Evolutionary conservation across 1,284 basidiomycete species (phyloP), one percentile per base, ranked within the genome.

Genomic region (Ceratobasidium sp.): DNA sequence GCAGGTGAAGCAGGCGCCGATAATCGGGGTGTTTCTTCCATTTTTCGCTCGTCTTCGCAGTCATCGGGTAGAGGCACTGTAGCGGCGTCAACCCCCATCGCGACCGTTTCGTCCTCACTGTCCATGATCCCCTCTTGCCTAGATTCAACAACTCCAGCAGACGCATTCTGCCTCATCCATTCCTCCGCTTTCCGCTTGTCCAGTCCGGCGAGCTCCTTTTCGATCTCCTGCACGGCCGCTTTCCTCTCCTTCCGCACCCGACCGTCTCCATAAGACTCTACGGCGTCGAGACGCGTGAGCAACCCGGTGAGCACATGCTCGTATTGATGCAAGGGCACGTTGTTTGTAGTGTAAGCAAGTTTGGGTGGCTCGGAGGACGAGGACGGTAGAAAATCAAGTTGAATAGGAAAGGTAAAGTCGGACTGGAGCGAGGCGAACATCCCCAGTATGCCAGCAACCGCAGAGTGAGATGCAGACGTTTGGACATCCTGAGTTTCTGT

Each of bases 181-280:
- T 77, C 75, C 36, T 76, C 75, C 76, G 83, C 81, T 76, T 82
- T 79, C 76, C 78, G 75, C 71, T 77, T 76, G 74, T 87, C 87
- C 23, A 90, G 78, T 48, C 81, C 81, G 73, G 84, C 85, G 39
- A 90, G 78, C 75, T 89, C 91, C 32, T 77, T 75, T 80, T 92
- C 91, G n/a, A 93, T 85, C 53, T 78, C 78, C 73, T 80, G 82
- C 50, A 92, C 90, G 3, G 90, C 82, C 10, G 81, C 82, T 79
- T 88, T 85, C 70, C 92, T 80, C 73, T 80, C 82, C n/a, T 83
- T 82, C 50, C 91, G 82, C 18, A 93, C 85, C 1, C 79, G 80
- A 62, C 80, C 78, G 74, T 88, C 84, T 0, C 91, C 91, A 76
- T 83, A 84, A 75, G 87, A 89, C 75, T 90, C 86, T 3, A 92